A percentile compares a stretch with the other conserved stretches of the same genome.
Evolutionary conservation across 805 yeast species (phyloP).

Genomic region (Starmerella sp.): DNA sequence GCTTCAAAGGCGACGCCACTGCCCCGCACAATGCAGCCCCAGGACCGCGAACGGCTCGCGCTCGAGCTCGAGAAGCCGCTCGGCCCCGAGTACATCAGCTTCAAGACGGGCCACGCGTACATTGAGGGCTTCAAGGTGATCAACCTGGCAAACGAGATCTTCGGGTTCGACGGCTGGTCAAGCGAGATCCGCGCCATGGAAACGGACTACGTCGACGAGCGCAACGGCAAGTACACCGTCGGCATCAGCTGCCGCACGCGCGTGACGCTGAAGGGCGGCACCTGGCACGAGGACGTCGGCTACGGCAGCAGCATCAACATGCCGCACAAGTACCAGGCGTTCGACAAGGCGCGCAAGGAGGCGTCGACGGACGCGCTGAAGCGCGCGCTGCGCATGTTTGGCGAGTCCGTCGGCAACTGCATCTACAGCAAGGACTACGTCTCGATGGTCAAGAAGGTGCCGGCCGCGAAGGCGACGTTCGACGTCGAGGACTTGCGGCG

Average conservation of each 20-base stretch:
- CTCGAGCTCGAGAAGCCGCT: constrained; percentile 21
- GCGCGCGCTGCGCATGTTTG: constrained; percentile 69
- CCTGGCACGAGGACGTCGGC: constrained; percentile 59
- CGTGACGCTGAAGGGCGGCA: constrained; percentile 59
- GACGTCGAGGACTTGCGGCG: constrained; percentile 21
- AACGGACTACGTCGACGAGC: constrained; percentile 40
- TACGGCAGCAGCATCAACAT: constrained; percentile 51
- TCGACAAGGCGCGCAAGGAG: constrained; percentile 67
- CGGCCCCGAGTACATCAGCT: constrained; percentile 34
- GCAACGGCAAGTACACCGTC: constrained; percentile 19
- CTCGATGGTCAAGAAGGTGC: constrained; percentile 37
- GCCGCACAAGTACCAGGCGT: constrained; percentile 39
- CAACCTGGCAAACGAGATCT: constrained; percentile 59
- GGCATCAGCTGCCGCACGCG: constrained; percentile 39
- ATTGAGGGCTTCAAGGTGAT: constrained; percentile 67
- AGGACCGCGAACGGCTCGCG: constrained; percentile 6
- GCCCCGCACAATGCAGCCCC: background rate
- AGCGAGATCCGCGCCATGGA: constrained; percentile 47
- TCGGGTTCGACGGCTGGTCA: constrained; percentile 72
- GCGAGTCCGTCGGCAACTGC: constrained; percentile 55
- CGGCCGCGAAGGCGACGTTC: constrained; percentile 10
- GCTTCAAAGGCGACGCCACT: background rate
- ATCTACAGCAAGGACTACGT: constrained; percentile 31
- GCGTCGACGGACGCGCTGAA: constrained; percentile 72
- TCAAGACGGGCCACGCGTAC: constrained; percentile 39